Evolutionary conservation across 306 rosid species (phyloP).

Genomic region (Castanea mollissima): DNA sequence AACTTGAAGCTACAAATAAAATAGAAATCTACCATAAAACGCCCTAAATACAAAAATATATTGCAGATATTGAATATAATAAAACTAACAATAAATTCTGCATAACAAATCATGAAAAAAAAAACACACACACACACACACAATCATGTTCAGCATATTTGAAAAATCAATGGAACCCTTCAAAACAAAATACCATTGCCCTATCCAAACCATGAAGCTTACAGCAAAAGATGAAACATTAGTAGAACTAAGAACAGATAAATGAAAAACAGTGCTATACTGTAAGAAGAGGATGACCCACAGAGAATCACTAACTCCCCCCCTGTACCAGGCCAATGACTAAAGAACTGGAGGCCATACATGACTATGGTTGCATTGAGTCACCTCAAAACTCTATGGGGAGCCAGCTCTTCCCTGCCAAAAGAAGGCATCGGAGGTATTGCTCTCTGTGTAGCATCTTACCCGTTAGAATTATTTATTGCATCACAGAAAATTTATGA

Average conservation of each 20-base stretch:
- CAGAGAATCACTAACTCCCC: conserved; percentile 19
- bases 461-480: conserved; percentile 18
- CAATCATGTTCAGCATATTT: neutral
- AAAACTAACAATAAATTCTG: conserved; percentile 6
- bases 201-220: conserved; percentile 9
- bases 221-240: neutral
- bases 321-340: conserved; percentile 27
- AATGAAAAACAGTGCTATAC: neutral
- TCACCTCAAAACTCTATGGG: conserved; percentile 30
- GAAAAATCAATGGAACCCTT: neutral
- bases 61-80: conserved; percentile 7
- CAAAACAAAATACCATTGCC: conserved; percentile 3
- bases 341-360: conserved; percentile 27
- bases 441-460: conserved; percentile 29
- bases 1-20: conserved; percentile 79
- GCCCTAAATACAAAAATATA: neutral
- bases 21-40: conserved; percentile 20
- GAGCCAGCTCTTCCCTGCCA: conserved; percentile 44
- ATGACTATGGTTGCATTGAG: conserved; percentile 17
- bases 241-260: neutral
- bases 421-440: conserved; percentile 36
- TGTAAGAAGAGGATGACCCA: conserved; percentile 8
- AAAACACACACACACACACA: neutral
- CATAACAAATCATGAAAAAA: conserved; percentile 6
- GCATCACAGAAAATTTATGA: conserved; percentile 13